Evolutionary conservation across 2,329 filamentous ascomycete genomes (phyloP), one percentile per base, ranked within the genome.

Genomic region (Cercospora berteroae): DNA sequence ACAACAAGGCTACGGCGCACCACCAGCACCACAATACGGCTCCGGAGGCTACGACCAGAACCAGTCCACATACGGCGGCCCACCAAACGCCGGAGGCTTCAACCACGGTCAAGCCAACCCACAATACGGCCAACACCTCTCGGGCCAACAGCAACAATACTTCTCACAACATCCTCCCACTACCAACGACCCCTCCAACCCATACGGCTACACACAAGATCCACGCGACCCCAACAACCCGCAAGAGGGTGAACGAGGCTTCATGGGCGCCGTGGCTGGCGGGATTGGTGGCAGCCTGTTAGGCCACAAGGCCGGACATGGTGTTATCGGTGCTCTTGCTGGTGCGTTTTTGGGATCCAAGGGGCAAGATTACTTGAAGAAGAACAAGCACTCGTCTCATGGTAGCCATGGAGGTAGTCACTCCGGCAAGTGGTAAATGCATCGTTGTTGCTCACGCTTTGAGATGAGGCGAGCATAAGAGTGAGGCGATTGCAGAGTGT

Each of bases 271-370:
- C 3, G 76, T 88, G 4, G 84, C 83, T 13, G 87, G 87, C 52
- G 86, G 84, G 52, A 81, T 85, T 3, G 84, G 86, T 4, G 87
- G 87, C 1, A 84, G 83, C 69, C 83, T 84, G 69, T 79, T 85
- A 5, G 87, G 87, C 18, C 80, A 83, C 72, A 86, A 87, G 75
- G 81, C 85, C 71, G 83, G 84, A n/a, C 85, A 87, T 71, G 85
- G 85, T 3, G 77, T 89, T 31, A 75, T 89, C 9, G 74, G 74
- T 10, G 83, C 86, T 0, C 75, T 89, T 29, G 84, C 85, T 4
- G 87, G 87, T 64, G 86, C 86, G 0, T 80, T 89, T 56, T 64
- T 84, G 2, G 87, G 87, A 1, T 83, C 80, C 74, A 84, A 87
- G 68, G 72, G 61, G 10, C 31, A 64, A 71, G 82, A 88, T 70